A percentile compares a stretch with the other conserved stretches of the same genome.
These are phyloP conservation scores for Mortierella claussenii DNA, from an alignment of 192 early-diverging fungal species.

Conservation along the genomic window DNA sequence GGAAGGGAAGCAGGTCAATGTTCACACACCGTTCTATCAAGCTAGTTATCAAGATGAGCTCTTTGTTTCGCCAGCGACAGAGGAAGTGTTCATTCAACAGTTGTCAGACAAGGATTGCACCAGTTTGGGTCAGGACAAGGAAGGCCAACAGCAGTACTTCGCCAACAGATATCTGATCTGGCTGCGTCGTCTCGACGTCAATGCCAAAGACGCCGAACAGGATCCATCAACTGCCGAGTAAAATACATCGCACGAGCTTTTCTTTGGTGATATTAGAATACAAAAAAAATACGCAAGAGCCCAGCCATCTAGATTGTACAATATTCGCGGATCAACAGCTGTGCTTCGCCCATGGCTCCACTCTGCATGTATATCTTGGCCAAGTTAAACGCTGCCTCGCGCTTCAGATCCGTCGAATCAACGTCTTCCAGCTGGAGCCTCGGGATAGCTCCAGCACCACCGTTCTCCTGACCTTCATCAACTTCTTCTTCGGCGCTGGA, in stretches of 20 bases:
- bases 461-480: too few relatives aligned
- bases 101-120: neutral
- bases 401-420: constrained; percentile 64
- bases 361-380: constrained; percentile 80
- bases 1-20: neutral
- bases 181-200: constrained; percentile 14
- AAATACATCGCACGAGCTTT: too few relatives aligned
- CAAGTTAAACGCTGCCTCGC: constrained; percentile 95
- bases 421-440: constrained; percentile 37
- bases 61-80: constrained; percentile 20
- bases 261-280: too few relatives aligned
- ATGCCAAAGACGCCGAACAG: neutral
- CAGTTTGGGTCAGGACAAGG: neutral
- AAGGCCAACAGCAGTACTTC: constrained; percentile 8
- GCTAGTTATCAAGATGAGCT: too few relatives aligned
- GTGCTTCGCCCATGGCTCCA: constrained; percentile 78
- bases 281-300: too few relatives aligned
- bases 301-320: constrained; percentile 80
- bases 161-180: constrained; percentile 15
- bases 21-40: too few relatives aligned
- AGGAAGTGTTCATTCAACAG: constrained; percentile 6
- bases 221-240: too few relatives aligned
- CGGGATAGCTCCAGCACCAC: neutral
- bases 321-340: constrained; percentile 76
- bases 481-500: too few relatives aligned